Conservation (phyloP, 768 basidiomycete genomes). For the Zangia roseola region DNA sequence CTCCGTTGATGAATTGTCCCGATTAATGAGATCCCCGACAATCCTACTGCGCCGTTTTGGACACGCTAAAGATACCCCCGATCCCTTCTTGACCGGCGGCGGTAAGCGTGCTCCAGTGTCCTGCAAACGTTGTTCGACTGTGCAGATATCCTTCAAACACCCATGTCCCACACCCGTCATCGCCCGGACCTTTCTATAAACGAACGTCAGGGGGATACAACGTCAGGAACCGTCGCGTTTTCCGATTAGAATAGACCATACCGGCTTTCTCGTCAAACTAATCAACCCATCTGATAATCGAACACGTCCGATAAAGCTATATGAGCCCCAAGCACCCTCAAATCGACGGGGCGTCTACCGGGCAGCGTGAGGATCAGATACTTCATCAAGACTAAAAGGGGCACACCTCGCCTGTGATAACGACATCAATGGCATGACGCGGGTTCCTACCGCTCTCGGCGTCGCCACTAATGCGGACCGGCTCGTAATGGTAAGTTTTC, state of each 20-base stretch:
- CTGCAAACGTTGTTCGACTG: slow-evolving; percentile 49
- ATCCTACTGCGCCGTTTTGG: slow-evolving; percentile 36
- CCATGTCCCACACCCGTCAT: slow-evolving; percentile 48
- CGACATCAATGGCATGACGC: slow-evolving; percentile 35
- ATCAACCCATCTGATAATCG: slow-evolving; percentile 56
- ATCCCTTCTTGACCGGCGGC: slow-evolving; percentile 34
- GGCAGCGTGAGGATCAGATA: slow-evolving; percentile 22
- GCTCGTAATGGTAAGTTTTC: slow-evolving; percentile 30
- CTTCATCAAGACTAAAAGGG: slow-evolving; percentile 17
- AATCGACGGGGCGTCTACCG: slow-evolving; percentile 51
- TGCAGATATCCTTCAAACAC: slow-evolving; percentile 56
- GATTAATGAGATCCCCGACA: slow-evolving; percentile 24
- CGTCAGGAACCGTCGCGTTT: background rate
- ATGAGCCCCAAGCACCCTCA: slow-evolving; percentile 67
- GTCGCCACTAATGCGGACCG: slow-evolving; percentile 29
- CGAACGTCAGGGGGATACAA: background rate
- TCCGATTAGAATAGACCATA: slow-evolving; percentile 31
- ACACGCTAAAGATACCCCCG: slow-evolving; percentile 59
- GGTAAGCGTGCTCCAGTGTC: slow-evolving; percentile 48
- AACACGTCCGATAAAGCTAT: slow-evolving; percentile 57
- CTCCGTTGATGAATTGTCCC: slow-evolving; percentile 26
- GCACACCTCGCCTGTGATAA: slow-evolving; percentile 35
- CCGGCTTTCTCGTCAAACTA: slow-evolving; percentile 59
- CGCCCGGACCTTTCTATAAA: slow-evolving; percentile 40
- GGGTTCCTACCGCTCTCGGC: slow-evolving; percentile 26